Evolutionary conservation across 768 basidiomycete genomes (phyloP), one percentile per base, ranked within the genome.

Genomic region (Termitomyces sp.): DNA sequence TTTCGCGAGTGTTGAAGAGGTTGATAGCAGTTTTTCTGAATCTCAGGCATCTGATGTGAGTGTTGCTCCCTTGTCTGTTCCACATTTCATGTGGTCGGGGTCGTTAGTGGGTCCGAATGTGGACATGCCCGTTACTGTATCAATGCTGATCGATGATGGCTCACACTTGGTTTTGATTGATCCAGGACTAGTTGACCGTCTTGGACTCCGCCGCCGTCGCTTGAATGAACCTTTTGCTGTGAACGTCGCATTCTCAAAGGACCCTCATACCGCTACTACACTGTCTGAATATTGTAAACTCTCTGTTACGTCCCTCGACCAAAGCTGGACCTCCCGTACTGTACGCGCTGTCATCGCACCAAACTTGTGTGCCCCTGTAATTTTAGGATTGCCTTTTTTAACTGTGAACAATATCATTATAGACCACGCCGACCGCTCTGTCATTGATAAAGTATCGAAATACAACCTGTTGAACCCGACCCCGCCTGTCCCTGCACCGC

Each of bases 301-400:
- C 4, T 2, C 28, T 2, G 28, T 28, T 4, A 28, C 28, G 28
- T 28, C 28, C 4, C 28, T 4, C 28, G 28, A 28, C 28, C 28
- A 28, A 4, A 2, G 28, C 4, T 28, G 28, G 28, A 28, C 28
- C 4, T 28, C 28, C 4, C 28, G 28, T 28, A 28, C 28, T 4
- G 4, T 28, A 28, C 28, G 28, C 28, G 28, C 28, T 28, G 28
- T 28, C 4, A 28, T 28, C 4, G 28, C 28, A 4, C 28, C 28
- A 2, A 28, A 39, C 1, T 65, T 77, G 0, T 73, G 67, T 44
- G 62, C 56, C 1, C 69, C 70, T 6, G 33, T 79, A 4, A 58
- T 80, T 1, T 65, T 81, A 0, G 74, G 78, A 0, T 49, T 73
- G 0, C 78, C 76, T 0, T 28, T 28, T 28, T 28, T 28, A 4